Evolutionary conservation across 1,139 yeast genomes (phyloP), one percentile per base, ranked within the genome.

Genomic region (Suzukiozyma palmioleophila): DNA sequence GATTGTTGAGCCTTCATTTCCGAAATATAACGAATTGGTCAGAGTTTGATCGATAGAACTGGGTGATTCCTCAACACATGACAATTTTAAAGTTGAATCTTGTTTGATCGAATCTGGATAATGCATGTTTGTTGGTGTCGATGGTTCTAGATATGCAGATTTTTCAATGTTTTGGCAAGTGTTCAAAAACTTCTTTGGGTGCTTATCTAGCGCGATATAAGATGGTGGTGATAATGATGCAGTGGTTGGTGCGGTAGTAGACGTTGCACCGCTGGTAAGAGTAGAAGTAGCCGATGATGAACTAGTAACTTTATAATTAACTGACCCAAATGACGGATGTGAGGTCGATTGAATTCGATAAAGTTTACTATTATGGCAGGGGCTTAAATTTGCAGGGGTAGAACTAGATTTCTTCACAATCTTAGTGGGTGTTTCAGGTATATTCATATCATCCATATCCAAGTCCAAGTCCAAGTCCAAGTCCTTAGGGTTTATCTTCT

Each of bases 391-490:
- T 11, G 62, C 58, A 1, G 68, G 68, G 5, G 59, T 60, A 12
- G 64, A 59, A 40, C 53, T 53, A 4, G 65, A 60, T 42, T 60
- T 60, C 44, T 57, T 60, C 16, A 63, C 65, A 18, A 62, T 53
- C 43, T 69, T 69, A 1, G 76, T 71, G 1, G 77, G 77, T 0
- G 77, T 71, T 46, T 69, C 74, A 1, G 73, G 70, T 4, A 64
- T 52, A 12, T 51, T 44, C 12, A 54, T 50, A 35, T 53, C 57
- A 6, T 28, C 16, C 21, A 44, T 38, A 15, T 49, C 56, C 12
- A 53, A 46, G 32, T 60, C 61, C 12, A 63, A 46, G 36, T 60
- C 65, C 32, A 60, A 45, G 30, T 59, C 65, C 31, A 30, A 45
- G 16, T 37, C 35, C 18, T 8, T 5, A 9, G 31, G 10, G 16